Base-by-base conservation (phyloP, 2,329 filamentous ascomycete species). In the Scedosporium apiospermum region DNA sequence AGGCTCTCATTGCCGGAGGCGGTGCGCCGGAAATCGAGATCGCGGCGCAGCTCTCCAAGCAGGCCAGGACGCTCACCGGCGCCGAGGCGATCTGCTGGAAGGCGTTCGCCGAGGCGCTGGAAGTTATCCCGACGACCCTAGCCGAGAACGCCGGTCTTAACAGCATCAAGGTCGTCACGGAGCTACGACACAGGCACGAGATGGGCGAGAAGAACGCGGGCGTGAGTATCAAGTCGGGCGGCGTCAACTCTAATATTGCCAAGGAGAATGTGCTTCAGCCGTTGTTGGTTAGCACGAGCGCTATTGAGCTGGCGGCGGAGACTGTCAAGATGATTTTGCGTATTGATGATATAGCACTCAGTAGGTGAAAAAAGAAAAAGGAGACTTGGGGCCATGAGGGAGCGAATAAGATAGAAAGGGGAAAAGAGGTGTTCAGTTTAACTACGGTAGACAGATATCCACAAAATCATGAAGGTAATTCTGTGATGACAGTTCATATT, bases 11-110 rank as follows among this genome's bases (percentile, higher is more conserved):
- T 70, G 93, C 96, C 14, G 95, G 95, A 75, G 95, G 95, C 71
- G 95, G 95, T 73, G 95, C 95, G 1, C 91, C 95, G 27, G 95
- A 99, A 77, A 96, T 98, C 70, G 93, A 98, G 77, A 93, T 99
- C 69, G 91, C 95, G 23, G 89, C 95, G 62, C 85, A 91, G 71
- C 84, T 99, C 41, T 86, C 89, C 63, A 88, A 90, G 76, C 89
- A 90, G 72, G 86, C 93, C 7, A 89, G 93, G 68, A 87, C 88
- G 69, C 82, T 97, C 65, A 88, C 88, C 0, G 96, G 96, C 65
- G 97, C 95, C 4, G 95, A 99, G 76, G 87, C 92, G 46, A 97
- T 98, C 72, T 99, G 95, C 85, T 99, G 91, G 91, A 98, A 97
- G 80, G 93, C 93, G 0, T 99, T 99, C 72, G 95, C 96, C 1